Conservation (phyloP, 345 rosid genomes). For the Rhodamnia rubescens region DNA sequence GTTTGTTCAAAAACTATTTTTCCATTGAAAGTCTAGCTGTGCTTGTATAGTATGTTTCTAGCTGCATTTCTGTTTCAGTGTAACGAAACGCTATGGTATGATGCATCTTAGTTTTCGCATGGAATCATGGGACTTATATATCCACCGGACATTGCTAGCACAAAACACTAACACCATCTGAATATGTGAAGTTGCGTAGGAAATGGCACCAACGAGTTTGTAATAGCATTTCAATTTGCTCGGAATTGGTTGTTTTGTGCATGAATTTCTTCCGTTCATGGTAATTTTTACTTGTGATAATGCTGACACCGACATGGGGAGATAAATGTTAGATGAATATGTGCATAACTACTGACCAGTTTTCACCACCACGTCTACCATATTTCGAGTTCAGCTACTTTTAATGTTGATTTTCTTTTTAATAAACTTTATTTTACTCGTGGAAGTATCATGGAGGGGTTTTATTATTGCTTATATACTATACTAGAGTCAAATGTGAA, state of each 20-base stretch:
- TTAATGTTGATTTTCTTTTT: background rate
- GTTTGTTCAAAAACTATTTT: background rate
- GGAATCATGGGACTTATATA: background rate
- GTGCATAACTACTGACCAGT: background rate
- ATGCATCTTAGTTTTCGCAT: background rate
- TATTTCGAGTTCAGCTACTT: background rate
- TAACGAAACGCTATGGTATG: background rate
- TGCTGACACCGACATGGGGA: background rate
- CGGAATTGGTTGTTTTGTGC: background rate
- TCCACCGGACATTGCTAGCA: background rate
- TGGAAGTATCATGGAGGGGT: background rate
- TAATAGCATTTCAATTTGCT: background rate
- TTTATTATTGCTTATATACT: background rate
- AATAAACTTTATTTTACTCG: background rate
- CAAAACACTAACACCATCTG: background rate
- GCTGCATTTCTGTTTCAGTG: background rate
- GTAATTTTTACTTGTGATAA: background rate
- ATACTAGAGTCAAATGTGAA: background rate
- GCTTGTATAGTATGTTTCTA: background rate
- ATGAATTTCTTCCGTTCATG: background rate
- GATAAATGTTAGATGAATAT: background rate
- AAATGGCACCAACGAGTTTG: background rate
- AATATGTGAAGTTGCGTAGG: background rate
- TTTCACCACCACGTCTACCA: background rate
- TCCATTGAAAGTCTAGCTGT: background rate